Evolutionary conservation across 140 eudicot genomes (phyloP).

Genomic region (Erigeron philadelphicus): DNA sequence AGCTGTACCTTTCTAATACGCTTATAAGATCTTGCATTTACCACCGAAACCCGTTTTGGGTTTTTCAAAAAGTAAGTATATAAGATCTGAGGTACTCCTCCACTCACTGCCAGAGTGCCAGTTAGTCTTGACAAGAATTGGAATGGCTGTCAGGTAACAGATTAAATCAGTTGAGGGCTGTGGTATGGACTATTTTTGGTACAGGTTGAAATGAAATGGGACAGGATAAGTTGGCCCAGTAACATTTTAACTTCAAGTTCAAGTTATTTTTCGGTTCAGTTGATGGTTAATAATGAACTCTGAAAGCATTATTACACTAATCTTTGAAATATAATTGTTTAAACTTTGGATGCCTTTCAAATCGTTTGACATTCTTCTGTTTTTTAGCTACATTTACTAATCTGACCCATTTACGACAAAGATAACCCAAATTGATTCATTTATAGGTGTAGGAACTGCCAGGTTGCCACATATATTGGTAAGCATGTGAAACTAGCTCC

Average conservation of each 20-base stretch:
- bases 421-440: background rate
- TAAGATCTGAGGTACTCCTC: constrained; percentile 2
- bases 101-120: background rate
- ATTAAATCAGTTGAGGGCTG: background rate
- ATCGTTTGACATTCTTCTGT: background rate
- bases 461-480: background rate
- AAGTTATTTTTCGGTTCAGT: background rate
- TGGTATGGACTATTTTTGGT: background rate
- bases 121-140: background rate
- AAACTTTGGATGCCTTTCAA: background rate
- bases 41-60: background rate
- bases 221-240: background rate
- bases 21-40: background rate
- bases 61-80: background rate
- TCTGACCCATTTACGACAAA: background rate
- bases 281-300: background rate
- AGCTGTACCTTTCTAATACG: background rate
- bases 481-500: constrained; percentile 1
- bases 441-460: background rate
- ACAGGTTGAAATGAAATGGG: background rate
- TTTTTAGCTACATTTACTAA: background rate
- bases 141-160: background rate
- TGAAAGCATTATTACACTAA: background rate
- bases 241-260: background rate
- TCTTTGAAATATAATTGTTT: background rate